Evolutionary conservation across 306 rosid genomes (phyloP), one percentile per base, ranked within the genome.

Genomic region (Cicer judaicum): DNA sequence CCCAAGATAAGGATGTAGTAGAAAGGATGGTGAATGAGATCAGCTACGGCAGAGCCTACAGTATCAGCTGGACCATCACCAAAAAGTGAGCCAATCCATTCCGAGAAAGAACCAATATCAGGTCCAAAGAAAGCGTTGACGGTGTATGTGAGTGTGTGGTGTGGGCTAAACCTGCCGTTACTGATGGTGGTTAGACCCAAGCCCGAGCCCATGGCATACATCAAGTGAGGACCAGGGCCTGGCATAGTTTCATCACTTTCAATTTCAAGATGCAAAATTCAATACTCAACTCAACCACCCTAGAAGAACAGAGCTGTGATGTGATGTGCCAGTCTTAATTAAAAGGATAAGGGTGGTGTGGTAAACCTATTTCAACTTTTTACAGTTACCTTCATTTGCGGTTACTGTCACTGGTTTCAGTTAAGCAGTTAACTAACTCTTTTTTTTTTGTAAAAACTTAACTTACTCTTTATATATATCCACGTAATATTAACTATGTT

Each of bases 61-160:
- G 56, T 5, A 10, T 44, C 14, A 50, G 73, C 75, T 41, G 78
- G 10, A 24, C 83, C 85, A 16, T 87, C 88, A 16, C 88, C 88
- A 8, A 84, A 2, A 56, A 72, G 34, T 34, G 96, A 84, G 44
- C 75, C 82, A 6, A 93, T 89, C 98, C 97, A 91, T 7, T 91
- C 88, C 4, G 90, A 74, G 90, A 93, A 93, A 78, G 97, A 90
- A 72, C 98, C 97, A 78, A 93, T 83, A 74, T 91, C 98, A 7
- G 98, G 98, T 61, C 93, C 97, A 74, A 93, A 93, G 90, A 93
- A 93, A 66, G 98, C 80, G 78, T 93, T 93, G 81, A 89, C 0
- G 48, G 92, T 69, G 85, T 89, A 93, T 55, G 80, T 24, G 70
- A 93, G 85, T 10, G 88, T 89, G 71, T 89, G 98, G 82, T 91